Percentiles rank a stretch among this genome's conserved stretches.
These are phyloP conservation scores for Leccinum olivaceoglutinosum DNA, from an alignment of 1,284 basidiomycete species.

Conservation along the genomic window DNA sequence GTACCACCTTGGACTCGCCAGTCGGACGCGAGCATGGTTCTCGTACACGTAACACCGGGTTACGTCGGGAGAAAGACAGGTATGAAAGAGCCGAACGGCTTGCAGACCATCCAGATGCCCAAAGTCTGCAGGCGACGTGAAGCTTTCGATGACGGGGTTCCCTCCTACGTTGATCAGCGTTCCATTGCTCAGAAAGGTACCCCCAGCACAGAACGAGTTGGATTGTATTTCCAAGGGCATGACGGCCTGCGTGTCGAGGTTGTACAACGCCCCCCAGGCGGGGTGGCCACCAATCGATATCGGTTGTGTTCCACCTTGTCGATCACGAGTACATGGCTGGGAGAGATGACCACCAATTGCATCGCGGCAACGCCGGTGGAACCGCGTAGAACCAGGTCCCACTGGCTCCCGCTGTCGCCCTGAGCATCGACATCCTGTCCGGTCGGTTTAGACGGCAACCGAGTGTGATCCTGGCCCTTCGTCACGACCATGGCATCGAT, in stretches of 20 bases:
- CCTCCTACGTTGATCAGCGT: constrained; percentile 75
- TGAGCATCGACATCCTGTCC: constrained; percentile 1
- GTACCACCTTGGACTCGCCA: constrained; percentile 77
- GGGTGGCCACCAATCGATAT: constrained; percentile 66
- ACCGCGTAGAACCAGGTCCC: constrained; percentile 38
- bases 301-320: constrained; percentile 85
- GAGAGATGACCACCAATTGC: constrained; percentile 56
- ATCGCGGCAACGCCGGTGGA: neutral
- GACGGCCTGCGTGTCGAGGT: constrained; percentile 58
- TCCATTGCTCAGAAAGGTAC: constrained; percentile 70
- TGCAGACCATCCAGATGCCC: constrained; percentile 72
- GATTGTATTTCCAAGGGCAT: constrained; percentile 63
- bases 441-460: neutral
- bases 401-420: constrained; percentile 23
- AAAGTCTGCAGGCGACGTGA: constrained; percentile 65
- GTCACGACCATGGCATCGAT: constrained; percentile 68
- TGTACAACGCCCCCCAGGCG: constrained; percentile 75
- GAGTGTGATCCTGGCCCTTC: constrained; percentile 24
- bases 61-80: constrained; percentile 51
- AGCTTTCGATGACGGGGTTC: constrained; percentile 62
- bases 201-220: constrained; percentile 88
- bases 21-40: constrained; percentile 54
- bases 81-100: constrained; percentile 66
- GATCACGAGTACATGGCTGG: constrained; percentile 65
- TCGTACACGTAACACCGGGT: constrained; percentile 60